Evolutionary conservation across 306 rosid genomes (phyloP).

Genomic region (Glycine soja): DNA sequence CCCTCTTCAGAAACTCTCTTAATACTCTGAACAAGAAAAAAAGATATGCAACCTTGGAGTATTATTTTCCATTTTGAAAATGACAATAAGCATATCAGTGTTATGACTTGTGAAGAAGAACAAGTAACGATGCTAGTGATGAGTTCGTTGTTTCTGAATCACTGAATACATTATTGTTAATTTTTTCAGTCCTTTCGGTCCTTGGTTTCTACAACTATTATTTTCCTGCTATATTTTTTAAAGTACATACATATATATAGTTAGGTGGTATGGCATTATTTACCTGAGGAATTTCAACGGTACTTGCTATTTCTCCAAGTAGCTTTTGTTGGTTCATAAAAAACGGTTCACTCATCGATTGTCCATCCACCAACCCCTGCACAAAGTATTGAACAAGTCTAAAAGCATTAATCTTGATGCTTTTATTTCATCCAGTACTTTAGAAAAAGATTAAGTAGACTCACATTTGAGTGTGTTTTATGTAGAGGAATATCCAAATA

Average conservation of each 20-base stretch:
- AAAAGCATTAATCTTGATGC: neutral
- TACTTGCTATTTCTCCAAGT: neutral
- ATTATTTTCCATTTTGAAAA: neutral
- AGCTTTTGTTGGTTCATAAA: neutral
- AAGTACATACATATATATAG: neutral
- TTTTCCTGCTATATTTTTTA: neutral
- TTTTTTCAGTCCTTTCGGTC: neutral
- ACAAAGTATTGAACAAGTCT: neutral
- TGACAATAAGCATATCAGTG: neutral
- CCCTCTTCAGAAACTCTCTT: conserved; percentile 5
- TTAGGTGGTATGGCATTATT: neutral
- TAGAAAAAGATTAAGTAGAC: neutral
- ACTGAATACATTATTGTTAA: neutral
- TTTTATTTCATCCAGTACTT: neutral
- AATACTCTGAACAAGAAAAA: conserved; percentile 25
- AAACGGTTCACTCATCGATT: no score
- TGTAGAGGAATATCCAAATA: neutral
- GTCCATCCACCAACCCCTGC: no score
- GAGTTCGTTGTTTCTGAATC: neutral
- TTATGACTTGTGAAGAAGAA: neutral
- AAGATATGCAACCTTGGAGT: neutral
- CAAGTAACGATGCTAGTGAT: neutral
- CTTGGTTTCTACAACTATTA: neutral
- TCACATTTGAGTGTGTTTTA: neutral
- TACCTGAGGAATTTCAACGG: neutral